A percentile compares a stretch with the other conserved stretches of the same genome.
Conservation (phyloP, 2,329 filamentous ascomycete species). For the Pyricularia sp. region DNA sequence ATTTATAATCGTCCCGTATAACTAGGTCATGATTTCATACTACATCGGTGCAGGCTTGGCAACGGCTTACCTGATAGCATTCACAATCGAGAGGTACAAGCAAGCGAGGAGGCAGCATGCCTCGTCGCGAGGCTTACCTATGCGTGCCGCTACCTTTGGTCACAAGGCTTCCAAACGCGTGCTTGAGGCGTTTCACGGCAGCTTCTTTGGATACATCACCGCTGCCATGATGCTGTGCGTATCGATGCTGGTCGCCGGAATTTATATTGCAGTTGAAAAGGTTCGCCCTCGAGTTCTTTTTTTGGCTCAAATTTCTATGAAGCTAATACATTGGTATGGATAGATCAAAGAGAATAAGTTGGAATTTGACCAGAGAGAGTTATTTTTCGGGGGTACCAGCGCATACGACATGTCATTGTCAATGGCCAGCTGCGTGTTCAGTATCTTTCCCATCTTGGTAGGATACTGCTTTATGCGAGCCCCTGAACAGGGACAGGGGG, state of each 20-base stretch:
- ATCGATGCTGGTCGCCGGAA: slow-evolving; percentile 11
- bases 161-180: slow-evolving; percentile 10
- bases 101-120: neutral
- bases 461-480: slow-evolving; percentile 9
- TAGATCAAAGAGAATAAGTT: no score
- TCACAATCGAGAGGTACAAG: slow-evolving; percentile 8
- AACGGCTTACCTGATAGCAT: slow-evolving; percentile 10
- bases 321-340: no score
- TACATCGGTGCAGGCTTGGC: slow-evolving; percentile 12
- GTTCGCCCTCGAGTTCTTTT: neutral
- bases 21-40: slow-evolving; percentile 9
- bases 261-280: slow-evolving; percentile 8
- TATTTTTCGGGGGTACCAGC: neutral
- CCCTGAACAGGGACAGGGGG: neutral
- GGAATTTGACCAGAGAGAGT: neutral
- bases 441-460: slow-evolving; percentile 10
- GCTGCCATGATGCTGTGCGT: slow-evolving; percentile 9
- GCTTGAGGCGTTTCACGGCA: slow-evolving; percentile 16
- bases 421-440: slow-evolving; percentile 8
- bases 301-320: no score
- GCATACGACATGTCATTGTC: slow-evolving; percentile 12
- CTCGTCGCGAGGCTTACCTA: neutral
- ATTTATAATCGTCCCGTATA: neutral
- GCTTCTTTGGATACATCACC: slow-evolving; percentile 15
- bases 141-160: neutral